These are phyloP conservation scores for Tylopilus sp. DNA, from an alignment of 768 basidiomycete genomes.

Conservation along the genomic window DNA sequence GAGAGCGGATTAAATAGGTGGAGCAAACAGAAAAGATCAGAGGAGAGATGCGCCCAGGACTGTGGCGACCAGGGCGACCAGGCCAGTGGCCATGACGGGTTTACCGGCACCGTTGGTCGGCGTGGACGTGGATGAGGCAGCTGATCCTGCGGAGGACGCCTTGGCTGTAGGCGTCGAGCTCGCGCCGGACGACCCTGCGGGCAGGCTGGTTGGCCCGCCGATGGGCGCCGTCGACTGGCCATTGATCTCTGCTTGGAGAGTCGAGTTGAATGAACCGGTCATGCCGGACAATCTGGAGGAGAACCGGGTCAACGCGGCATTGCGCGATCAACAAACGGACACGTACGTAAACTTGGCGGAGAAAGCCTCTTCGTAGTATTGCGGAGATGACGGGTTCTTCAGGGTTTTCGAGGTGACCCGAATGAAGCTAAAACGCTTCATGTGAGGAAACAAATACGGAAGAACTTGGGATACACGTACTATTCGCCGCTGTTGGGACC, in stretches of 20 bases:
- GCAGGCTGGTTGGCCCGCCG: constrained; percentile 39
- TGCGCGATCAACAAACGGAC: too few species aligned
- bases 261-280: constrained; percentile 63
- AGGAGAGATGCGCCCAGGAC: constrained; percentile 23
- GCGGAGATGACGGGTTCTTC: constrained; percentile 49
- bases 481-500: constrained; percentile 57
- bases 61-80: constrained; percentile 19
- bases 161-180: too few species aligned
- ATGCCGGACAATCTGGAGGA: constrained; percentile 57
- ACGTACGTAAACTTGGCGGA: constrained; percentile 76
- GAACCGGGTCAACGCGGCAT: too few species aligned
- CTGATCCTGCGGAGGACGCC: too few species aligned
- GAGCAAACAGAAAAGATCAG: constrained; percentile 1
- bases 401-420: constrained; percentile 60
- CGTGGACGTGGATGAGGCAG: background rate
- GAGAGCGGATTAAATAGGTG: background rate
- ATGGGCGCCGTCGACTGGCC: constrained; percentile 59
- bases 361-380: constrained; percentile 66
- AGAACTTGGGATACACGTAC: constrained; percentile 33
- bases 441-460: background rate
- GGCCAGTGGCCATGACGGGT: constrained; percentile 20
- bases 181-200: too few species aligned
- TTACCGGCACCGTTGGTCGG: constrained; percentile 21
- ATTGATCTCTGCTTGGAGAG: constrained; percentile 54
- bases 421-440: constrained; percentile 57